phyloP scores from a whole-genome alignment of 2,329 filamentous ascomycete species.

The Aspergillus thermomutatus region DNA sequence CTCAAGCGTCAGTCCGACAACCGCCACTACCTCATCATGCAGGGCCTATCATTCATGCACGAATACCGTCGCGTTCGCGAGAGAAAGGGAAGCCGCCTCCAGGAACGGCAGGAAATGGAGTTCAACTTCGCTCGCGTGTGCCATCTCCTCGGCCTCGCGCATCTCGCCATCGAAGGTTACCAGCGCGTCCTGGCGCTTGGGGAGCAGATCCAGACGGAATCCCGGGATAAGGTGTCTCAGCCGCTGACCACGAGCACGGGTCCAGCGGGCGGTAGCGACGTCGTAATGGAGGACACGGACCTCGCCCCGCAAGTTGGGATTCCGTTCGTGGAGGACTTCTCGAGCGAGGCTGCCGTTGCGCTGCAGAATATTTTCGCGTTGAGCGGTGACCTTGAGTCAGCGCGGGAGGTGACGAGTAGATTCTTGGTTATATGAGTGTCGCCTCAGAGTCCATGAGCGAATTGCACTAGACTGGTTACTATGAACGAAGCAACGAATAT shows the following conservation, averaged over 20 bases:
- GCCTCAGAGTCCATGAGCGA: neutral
- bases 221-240: slow-evolving; percentile 12
- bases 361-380: slow-evolving; percentile 65
- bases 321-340: slow-evolving; percentile 55
- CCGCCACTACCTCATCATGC: slow-evolving; percentile 79
- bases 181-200: slow-evolving; percentile 53
- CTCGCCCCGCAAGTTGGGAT: slow-evolving; percentile 1
- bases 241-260: slow-evolving; percentile 23
- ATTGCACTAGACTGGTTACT: neutral
- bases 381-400: slow-evolving; percentile 60
- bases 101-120: slow-evolving; percentile 68
- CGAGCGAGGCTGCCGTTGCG: slow-evolving; percentile 70
- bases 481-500: neutral
- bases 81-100: slow-evolving; percentile 38
- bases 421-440: slow-evolving; percentile 51
- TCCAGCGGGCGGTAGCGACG: slow-evolving; percentile 42
- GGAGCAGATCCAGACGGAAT: slow-evolving; percentile 40
- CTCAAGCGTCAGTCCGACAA: slow-evolving; percentile 89
- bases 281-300: slow-evolving; percentile 19
- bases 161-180: slow-evolving; percentile 73
- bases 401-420: slow-evolving; percentile 58
- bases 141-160: slow-evolving; percentile 69
- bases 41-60: slow-evolving; percentile 78
- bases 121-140: slow-evolving; percentile 77
- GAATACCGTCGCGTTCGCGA: slow-evolving; percentile 65